Percentiles rank a stretch among this genome's conserved stretches.
Evolutionary conservation across 305 asterid genomes (phyloP).

Genomic region (Solanum hybrid): DNA sequence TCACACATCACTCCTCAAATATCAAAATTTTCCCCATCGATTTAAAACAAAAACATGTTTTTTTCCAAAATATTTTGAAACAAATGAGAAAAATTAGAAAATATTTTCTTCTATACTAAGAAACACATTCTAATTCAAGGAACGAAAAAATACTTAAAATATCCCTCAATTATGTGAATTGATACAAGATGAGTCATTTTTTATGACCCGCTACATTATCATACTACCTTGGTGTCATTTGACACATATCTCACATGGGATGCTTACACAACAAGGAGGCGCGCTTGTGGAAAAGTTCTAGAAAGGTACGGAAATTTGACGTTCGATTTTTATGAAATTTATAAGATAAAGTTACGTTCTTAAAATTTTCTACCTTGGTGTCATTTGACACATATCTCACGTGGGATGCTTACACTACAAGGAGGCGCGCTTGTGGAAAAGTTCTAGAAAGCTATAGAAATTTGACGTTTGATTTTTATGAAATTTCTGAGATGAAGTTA

Average conservation of each 20-base stretch:
- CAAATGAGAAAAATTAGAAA: background rate
- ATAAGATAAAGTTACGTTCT: background rate
- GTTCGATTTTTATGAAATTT: background rate
- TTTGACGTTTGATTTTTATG: background rate
- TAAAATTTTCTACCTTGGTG: too few species aligned
- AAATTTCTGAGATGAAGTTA: background rate
- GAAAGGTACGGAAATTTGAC: background rate
- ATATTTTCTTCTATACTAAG: background rate
- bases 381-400: too few species aligned
- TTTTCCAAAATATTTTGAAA: background rate
- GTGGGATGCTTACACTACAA: background rate
- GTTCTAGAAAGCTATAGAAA: background rate
- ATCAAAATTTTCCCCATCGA: background rate
- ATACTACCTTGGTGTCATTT: too few species aligned
- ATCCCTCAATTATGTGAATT: too few species aligned
- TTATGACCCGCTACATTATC: background rate
- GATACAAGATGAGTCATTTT: background rate
- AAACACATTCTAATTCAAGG: background rate
- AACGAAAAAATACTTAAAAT: background rate
- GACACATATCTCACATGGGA: background rate
- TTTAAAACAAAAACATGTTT: background rate
- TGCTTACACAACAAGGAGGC: background rate
- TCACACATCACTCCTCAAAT: background rate
- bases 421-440: background rate
- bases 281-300: background rate